Evolutionary conservation across 1,284 basidiomycete species (phyloP).

Genomic region (Fomitopsis pinicola): DNA sequence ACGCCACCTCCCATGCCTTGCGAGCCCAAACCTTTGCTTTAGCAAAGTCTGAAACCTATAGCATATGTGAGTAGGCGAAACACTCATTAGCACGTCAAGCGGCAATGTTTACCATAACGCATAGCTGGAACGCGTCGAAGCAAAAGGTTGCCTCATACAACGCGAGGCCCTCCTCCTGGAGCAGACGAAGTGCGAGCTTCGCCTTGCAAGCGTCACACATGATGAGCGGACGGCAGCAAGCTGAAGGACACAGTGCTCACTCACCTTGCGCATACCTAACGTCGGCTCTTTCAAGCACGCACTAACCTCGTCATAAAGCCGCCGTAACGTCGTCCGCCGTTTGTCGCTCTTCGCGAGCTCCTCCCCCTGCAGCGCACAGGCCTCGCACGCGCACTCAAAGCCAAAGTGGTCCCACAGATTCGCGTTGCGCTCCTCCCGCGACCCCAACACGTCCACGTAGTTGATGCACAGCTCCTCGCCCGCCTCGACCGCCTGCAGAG

Average conservation of each 20-base stretch:
- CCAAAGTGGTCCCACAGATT: slow-evolving; percentile 45
- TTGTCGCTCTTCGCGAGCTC: slow-evolving; percentile 16
- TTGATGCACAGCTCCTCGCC: slow-evolving; percentile 58
- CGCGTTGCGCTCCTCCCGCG: slow-evolving; percentile 31
- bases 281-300: slow-evolving; percentile 19
- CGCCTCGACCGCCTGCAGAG: slow-evolving; percentile 31
- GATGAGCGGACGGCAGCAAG: background rate
- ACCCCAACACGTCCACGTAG: slow-evolving; percentile 44
- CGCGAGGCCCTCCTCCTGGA: slow-evolving; percentile 19
- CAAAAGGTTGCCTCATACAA: slow-evolving; percentile 20
- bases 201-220: slow-evolving; percentile 7
- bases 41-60: slow-evolving; percentile 18
- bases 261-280: slow-evolving; percentile 18
- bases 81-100: background rate
- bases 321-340: slow-evolving; percentile 13
- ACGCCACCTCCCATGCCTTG: slow-evolving; percentile 20
- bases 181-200: slow-evolving; percentile 15
- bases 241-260: background rate
- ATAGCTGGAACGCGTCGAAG: slow-evolving; percentile 24
- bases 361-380: slow-evolving; percentile 27
- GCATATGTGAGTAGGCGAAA: background rate
- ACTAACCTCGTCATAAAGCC: slow-evolving; percentile 19
- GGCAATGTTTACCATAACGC: slow-evolving; percentile 10
- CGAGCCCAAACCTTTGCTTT: slow-evolving; percentile 21
- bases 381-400: slow-evolving; percentile 47